phyloP scores from a whole-genome alignment of 352 stramenopile genomes.

The Plasmopara viticola region DNA sequence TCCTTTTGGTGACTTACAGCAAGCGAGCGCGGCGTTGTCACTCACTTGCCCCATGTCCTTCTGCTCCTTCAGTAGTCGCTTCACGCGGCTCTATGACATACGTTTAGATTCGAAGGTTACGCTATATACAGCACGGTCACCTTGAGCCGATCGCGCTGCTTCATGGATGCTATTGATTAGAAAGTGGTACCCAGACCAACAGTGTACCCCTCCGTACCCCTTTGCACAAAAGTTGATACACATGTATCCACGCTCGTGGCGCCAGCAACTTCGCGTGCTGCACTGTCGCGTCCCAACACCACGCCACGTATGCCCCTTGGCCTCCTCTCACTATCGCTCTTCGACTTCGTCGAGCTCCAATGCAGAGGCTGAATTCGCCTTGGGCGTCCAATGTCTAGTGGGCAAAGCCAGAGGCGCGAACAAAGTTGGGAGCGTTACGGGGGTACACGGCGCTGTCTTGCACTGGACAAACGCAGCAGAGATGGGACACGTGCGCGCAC shows the following conservation, averaged over 20 bases:
- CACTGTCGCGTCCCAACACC: slow-evolving; percentile 15
- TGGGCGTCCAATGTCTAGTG: slow-evolving; percentile 55
- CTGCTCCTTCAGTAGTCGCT: slow-evolving; percentile 56
- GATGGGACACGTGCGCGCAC: slow-evolving; percentile 58
- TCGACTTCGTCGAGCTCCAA: slow-evolving; percentile 6
- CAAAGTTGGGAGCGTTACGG: slow-evolving; percentile 25
- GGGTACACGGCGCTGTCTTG: slow-evolving; percentile 48
- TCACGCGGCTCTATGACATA: slow-evolving; percentile 41
- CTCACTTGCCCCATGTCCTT: slow-evolving; percentile 70
- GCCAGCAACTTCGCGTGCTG: slow-evolving; percentile 10
- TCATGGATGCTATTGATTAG: slow-evolving; percentile 2
- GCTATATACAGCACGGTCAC: slow-evolving; percentile 13
- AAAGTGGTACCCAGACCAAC: no score
- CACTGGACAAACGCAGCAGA: slow-evolving; percentile 78
- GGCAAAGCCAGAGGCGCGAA: slow-evolving; percentile 26
- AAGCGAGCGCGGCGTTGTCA: slow-evolving; percentile 41
- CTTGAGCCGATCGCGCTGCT: slow-evolving; percentile 54
- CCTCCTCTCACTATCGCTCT: slow-evolving; percentile 4
- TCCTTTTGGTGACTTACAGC: slow-evolving; percentile 21
- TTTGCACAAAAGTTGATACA: not conserved
- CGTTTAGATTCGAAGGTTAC: not conserved
- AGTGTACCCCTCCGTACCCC: no score
- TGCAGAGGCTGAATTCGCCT: slow-evolving; percentile 47
- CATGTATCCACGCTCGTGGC: slow-evolving; percentile 9
- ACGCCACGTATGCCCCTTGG: slow-evolving; percentile 1